These are phyloP conservation scores for Hyphopichia buzzinii DNA, from an alignment of 1,139 yeast genomes.

Conservation along the genomic window DNA sequence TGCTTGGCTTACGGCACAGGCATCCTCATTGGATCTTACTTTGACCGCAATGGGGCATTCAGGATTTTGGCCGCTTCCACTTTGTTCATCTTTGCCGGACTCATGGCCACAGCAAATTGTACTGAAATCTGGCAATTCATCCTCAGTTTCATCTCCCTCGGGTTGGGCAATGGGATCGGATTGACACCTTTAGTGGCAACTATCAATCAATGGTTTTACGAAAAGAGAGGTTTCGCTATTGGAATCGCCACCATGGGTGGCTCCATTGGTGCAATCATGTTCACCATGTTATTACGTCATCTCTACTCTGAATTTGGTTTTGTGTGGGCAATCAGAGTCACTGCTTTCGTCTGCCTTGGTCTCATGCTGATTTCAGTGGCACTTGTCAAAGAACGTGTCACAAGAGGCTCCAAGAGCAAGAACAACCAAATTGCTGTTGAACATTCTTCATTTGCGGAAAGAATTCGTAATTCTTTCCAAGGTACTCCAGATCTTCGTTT, in stretches of 20 bases:
- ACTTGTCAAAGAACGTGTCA: slow-evolving; percentile 49
- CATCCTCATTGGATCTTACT: slow-evolving; percentile 42
- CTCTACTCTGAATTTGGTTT: slow-evolving; percentile 55
- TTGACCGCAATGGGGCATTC: slow-evolving; percentile 49
- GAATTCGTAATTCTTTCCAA: background rate
- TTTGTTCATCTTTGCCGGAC: slow-evolving; percentile 41
- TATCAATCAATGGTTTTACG: slow-evolving; percentile 58
- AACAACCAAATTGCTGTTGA: slow-evolving; percentile 2
- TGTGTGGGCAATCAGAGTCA: slow-evolving; percentile 59
- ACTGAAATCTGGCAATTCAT: slow-evolving; percentile 53
- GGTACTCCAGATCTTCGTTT: slow-evolving; percentile 17
- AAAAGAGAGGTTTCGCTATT: slow-evolving; percentile 52
- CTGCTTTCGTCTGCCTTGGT: slow-evolving; percentile 48
- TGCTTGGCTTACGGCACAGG: slow-evolving; percentile 59
- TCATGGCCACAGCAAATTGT: slow-evolving; percentile 52
- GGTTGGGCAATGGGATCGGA: slow-evolving; percentile 55
- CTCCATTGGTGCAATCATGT: slow-evolving; percentile 58
- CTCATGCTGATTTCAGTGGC: slow-evolving; percentile 38
- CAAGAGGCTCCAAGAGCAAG: slow-evolving; percentile 2
- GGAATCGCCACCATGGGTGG: slow-evolving; percentile 65
- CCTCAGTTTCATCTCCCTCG: slow-evolving; percentile 49
- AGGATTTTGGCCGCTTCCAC: slow-evolving; percentile 45
- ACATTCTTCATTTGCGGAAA: background rate
- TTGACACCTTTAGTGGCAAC: slow-evolving; percentile 58
- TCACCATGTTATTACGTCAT: slow-evolving; percentile 57